Conservation (phyloP, 768 basidiomycete species). For the Lactarius tabidus region DNA sequence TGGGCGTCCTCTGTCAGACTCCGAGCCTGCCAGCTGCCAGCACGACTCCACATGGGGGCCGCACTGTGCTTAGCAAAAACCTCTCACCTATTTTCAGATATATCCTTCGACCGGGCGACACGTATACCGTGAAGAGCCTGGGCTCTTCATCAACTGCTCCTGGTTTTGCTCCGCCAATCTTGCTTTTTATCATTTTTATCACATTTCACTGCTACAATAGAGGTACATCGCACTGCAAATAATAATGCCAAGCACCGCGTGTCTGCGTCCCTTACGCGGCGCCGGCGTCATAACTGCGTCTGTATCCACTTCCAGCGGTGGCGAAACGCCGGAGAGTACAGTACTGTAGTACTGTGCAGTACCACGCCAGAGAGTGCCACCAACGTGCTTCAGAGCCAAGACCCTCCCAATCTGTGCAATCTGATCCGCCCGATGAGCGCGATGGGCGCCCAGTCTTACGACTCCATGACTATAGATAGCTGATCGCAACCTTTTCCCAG, state of each 20-base stretch:
- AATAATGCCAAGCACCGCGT: too few relatives aligned
- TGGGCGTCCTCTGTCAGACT: not conserved
- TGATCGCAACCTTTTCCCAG: too few relatives aligned
- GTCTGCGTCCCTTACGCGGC: too few relatives aligned
- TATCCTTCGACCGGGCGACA: not conserved
- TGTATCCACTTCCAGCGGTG: not conserved
- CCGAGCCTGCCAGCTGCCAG: conserved; percentile 7
- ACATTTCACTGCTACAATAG: not conserved
- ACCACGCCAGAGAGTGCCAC: not conserved
- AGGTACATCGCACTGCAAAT: too few relatives aligned
- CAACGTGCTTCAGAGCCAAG: not conserved
- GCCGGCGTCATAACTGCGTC: too few relatives aligned
- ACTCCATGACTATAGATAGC: too few relatives aligned
- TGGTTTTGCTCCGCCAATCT: not conserved
- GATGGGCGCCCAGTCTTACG: not conserved
- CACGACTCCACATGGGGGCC: conserved; percentile 6
- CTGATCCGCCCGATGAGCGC: not conserved
- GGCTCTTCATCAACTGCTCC: not conserved
- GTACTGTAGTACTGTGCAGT: too few relatives aligned
- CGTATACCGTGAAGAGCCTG: not conserved
- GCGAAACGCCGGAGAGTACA: not conserved
- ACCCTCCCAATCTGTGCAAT: not conserved
- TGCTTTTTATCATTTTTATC: not conserved
- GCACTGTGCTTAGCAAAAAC: conserved; percentile 5
- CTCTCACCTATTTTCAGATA: conserved; percentile 11